These are phyloP conservation scores for Crucihimalaya himalaica DNA, from an alignment of 345 rosid species.

Conservation along the genomic window DNA sequence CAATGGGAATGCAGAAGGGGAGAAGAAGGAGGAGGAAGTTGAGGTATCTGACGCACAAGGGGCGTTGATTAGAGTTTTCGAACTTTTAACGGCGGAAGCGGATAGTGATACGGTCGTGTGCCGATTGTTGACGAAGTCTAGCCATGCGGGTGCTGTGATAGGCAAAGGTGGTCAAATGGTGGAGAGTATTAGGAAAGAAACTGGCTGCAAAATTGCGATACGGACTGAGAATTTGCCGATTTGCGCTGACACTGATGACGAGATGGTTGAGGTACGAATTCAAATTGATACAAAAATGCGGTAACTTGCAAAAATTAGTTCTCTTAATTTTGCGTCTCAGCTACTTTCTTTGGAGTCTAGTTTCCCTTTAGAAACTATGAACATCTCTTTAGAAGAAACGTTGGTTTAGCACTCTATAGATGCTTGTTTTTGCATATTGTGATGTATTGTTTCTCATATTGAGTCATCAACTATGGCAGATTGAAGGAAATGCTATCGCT, in stretches of 20 bases:
- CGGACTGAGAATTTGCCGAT: slow-evolving; percentile 66
- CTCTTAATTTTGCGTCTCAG: neutral
- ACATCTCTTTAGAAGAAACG: neutral
- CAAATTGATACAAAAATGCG: neutral
- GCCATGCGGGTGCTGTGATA: slow-evolving; percentile 73
- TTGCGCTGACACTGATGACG: slow-evolving; percentile 67
- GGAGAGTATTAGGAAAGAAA: slow-evolving; percentile 75
- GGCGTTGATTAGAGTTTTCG: slow-evolving; percentile 75
- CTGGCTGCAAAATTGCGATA: slow-evolving; percentile 68
- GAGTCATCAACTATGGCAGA: slow-evolving; percentile 48
- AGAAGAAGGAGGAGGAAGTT: slow-evolving; percentile 44
- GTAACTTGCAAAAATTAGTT: slow-evolving; percentile 2
- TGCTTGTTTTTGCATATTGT: slow-evolving; percentile 2
- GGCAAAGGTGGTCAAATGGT: slow-evolving; percentile 90
- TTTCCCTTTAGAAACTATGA: neutral
- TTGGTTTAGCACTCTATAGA: slow-evolving; percentile 1
- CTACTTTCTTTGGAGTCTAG: neutral
- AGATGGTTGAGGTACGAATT: slow-evolving; percentile 70
- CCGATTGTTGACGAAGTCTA: slow-evolving; percentile 68
- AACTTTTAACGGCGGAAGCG: slow-evolving; percentile 48
- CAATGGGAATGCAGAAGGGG: slow-evolving; percentile 3
- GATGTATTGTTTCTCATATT: slow-evolving; percentile 3
- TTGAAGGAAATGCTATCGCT: slow-evolving; percentile 70
- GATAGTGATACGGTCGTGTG: slow-evolving; percentile 60
- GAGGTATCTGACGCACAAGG: slow-evolving; percentile 81